Conservation (phyloP, 129 eudicot species). For the Heracleum sosnowskyi region DNA sequence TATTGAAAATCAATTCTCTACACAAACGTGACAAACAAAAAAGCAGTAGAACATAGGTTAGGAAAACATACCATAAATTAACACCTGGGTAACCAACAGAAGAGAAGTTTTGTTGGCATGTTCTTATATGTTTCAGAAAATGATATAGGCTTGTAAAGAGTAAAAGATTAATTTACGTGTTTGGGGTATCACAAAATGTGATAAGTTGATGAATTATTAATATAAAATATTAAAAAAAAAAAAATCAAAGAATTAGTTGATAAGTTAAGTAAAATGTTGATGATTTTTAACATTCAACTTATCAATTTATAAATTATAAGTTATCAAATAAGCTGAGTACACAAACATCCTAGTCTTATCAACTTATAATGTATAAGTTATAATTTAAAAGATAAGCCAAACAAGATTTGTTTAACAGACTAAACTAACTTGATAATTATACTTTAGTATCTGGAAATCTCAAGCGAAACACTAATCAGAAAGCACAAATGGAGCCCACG, state of each 20-base stretch:
- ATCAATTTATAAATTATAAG: no score
- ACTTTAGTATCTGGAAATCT: neutral
- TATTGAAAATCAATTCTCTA: neutral
- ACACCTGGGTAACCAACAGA: neutral
- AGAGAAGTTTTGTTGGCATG: neutral
- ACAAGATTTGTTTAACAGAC: slow-evolving; percentile 9
- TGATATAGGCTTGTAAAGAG: neutral
- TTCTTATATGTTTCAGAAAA: neutral
- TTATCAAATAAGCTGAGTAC: no score
- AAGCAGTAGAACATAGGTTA: neutral
- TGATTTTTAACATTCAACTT: no score
- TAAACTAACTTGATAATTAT: slow-evolving; percentile 17
- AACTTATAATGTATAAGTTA: no score
- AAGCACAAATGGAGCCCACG: slow-evolving; percentile 31
- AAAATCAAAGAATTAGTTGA: no score
- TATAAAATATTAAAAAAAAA: no score
- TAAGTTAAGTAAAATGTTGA: no score
- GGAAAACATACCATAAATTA: neutral
- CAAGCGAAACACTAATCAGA: slow-evolving; percentile 44
- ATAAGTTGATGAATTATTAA: no score
- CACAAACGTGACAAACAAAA: neutral
- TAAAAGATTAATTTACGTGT: neutral
- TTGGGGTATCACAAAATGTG: no score
- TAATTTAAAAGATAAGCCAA: no score
- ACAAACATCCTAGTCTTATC: no score